Evolutionary conservation across 371 early-diverging fungal genomes (phyloP).

Genomic region (Lichtheimia hyalospora): DNA sequence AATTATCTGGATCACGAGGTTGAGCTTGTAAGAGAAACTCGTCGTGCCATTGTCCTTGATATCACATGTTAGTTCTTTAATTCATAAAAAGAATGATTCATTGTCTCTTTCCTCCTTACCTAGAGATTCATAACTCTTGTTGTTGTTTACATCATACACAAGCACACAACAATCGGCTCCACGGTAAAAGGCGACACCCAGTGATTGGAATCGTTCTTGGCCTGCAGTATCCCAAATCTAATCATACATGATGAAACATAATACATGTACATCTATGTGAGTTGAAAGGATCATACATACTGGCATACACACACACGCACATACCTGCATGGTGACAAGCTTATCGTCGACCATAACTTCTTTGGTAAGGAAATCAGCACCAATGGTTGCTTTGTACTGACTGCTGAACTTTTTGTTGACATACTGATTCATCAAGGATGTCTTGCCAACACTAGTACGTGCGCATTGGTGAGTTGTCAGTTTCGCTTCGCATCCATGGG

Average conservation of each 20-base stretch:
- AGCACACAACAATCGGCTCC: slow-evolving; percentile 99
- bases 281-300: neutral
- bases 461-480: neutral
- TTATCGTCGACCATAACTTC: slow-evolving; percentile 89
- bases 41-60: slow-evolving; percentile 84
- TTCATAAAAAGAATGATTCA: neutral
- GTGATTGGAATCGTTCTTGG: slow-evolving; percentile 96
- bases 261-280: neutral
- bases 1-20: slow-evolving; percentile 86
- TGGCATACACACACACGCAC: neutral
- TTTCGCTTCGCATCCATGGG: neutral
- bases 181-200: slow-evolving; percentile 97
- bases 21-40: slow-evolving; percentile 95
- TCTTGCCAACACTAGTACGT: slow-evolving; percentile 81
- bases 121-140: slow-evolving; percentile 91
- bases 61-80: neutral
- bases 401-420: slow-evolving; percentile 96
- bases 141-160: slow-evolving; percentile 95
- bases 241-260: neutral
- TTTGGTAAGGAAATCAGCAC: slow-evolving; percentile 99
- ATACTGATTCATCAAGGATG: slow-evolving; percentile 99
- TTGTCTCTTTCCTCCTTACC: slow-evolving; percentile 26
- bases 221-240: slow-evolving; percentile 95
- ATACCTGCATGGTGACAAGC: slow-evolving; percentile 88
- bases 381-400: slow-evolving; percentile 99